phyloP scores from a whole-genome alignment of 176 grass and related monocot genomes.

The Guadua angustifolia region DNA sequence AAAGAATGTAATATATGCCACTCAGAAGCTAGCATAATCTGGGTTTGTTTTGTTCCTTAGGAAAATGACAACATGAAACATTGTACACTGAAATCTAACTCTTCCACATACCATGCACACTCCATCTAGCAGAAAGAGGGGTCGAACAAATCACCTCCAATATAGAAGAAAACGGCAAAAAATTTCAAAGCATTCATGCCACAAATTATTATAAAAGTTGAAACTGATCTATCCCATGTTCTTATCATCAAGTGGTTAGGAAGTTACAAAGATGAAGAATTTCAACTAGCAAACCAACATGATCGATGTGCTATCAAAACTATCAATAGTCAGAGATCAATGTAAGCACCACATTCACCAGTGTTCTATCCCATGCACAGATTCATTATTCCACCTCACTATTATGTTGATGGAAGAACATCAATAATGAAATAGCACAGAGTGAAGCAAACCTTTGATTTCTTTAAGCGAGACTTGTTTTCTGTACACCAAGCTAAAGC shows the following conservation, averaged over 20 bases:
- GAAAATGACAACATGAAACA: slow-evolving; percentile 34
- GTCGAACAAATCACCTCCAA: slow-evolving; percentile 4
- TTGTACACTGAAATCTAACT: not conserved
- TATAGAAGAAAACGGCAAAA: not conserved
- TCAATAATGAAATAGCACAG: not conserved
- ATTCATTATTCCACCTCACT: slow-evolving; percentile 25
- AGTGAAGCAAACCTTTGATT: slow-evolving; percentile 75
- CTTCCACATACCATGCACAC: not conserved
- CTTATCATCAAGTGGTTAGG: not conserved
- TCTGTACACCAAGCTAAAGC: slow-evolving; percentile 96
- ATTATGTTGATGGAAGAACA: not conserved
- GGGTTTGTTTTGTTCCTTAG: slow-evolving; percentile 15
- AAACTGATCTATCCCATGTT: not conserved
- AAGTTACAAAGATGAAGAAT: not conserved
- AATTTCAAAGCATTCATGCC: not conserved
- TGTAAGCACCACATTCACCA: not conserved
- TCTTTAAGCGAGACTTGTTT: slow-evolving; percentile 97
- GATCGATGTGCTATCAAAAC: slow-evolving; percentile 2
- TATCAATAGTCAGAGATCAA: not conserved
- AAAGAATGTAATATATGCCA: slow-evolving; percentile 11
- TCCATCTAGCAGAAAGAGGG: not conserved
- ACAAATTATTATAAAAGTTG: not conserved
- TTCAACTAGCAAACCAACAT: slow-evolving; percentile 3
- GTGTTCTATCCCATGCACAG: not conserved
- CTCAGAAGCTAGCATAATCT: slow-evolving; percentile 23